A percentile compares a stretch with the other conserved stretches of the same genome.
Evolutionary conservation across 768 basidiomycete genomes (phyloP).

Genomic region (Collybia sordida): DNA sequence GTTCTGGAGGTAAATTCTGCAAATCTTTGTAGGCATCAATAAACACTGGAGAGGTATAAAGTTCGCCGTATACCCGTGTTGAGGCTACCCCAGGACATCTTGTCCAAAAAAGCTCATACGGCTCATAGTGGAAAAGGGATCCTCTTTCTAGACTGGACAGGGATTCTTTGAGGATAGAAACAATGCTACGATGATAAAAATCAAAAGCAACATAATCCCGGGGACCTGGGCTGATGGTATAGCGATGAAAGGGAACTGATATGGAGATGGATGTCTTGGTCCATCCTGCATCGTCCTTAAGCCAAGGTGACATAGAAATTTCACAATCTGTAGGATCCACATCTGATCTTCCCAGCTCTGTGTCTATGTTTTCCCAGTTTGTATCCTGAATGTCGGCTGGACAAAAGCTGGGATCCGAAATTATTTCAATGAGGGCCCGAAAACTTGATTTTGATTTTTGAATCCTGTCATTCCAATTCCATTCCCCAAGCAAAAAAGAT

Average conservation of each 20-base stretch:
- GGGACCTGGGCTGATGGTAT: slow-evolving; percentile 1
- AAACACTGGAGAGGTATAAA: slow-evolving; percentile 8
- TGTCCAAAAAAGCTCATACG: not conserved
- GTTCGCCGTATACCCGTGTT: not conserved
- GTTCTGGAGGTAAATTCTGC: slow-evolving; percentile 1
- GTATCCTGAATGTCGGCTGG: not conserved
- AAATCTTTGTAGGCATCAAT: not conserved
- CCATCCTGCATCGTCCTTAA: slow-evolving; percentile 7
- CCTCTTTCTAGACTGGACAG: not conserved
- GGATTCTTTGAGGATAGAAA: slow-evolving; percentile 3
- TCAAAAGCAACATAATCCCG: not conserved
- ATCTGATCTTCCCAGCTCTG: not conserved
- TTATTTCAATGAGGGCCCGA: not conserved
- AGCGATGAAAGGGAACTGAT: slow-evolving; percentile 7
- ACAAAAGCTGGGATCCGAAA: not conserved
- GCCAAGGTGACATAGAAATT: no score
- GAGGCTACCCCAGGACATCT: not conserved
- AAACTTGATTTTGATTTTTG: slow-evolving; percentile 3
- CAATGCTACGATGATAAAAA: slow-evolving; percentile 17
- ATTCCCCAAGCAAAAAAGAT: slow-evolving; percentile 5
- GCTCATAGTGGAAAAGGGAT: not conserved
- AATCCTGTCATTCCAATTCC: slow-evolving; percentile 1
- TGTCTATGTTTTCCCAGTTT: not conserved
- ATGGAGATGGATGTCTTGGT: slow-evolving; percentile 6
- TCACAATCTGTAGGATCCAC: no score